Evolutionary conservation across 2,329 filamentous ascomycete genomes (phyloP).

Genomic region (Exophiala xenobiotica): DNA sequence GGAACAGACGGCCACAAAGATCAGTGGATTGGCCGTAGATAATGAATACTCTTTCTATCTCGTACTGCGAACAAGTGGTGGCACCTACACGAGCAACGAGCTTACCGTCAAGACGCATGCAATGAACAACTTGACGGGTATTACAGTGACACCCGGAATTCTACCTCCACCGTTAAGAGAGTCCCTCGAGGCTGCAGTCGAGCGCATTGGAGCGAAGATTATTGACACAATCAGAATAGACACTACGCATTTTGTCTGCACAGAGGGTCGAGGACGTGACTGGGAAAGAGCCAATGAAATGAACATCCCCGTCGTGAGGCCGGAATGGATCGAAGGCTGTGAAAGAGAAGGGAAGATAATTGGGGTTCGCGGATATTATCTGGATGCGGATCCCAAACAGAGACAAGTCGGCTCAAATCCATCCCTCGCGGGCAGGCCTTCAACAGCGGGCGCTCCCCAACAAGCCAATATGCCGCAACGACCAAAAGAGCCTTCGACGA

Average conservation of each 20-base stretch:
- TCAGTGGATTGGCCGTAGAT: constrained; percentile 92
- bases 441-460: constrained; percentile 32
- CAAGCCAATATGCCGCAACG: constrained; percentile 22
- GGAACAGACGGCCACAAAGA: constrained; percentile 92
- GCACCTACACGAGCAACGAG: constrained; percentile 80
- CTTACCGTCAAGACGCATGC: constrained; percentile 89
- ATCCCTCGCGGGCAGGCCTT: constrained; percentile 23
- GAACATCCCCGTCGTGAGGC: constrained; percentile 95
- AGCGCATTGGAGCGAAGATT: constrained; percentile 88
- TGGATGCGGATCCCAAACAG: constrained; percentile 75
- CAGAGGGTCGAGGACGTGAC: constrained; percentile 79
- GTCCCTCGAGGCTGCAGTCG: constrained; percentile 70
- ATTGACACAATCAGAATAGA: constrained; percentile 90
- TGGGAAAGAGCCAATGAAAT: constrained; percentile 98
- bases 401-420: constrained; percentile 47
- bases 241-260: constrained; percentile 97
- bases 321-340: constrained; percentile 97
- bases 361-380: constrained; percentile 91
- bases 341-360: constrained; percentile 90
- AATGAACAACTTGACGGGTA: constrained; percentile 95
- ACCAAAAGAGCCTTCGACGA: constrained; percentile 26
- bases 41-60: constrained; percentile 95
- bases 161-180: constrained; percentile 73
- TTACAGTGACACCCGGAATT: constrained; percentile 89
- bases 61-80: constrained; percentile 84